These are phyloP conservation scores for Tolypocladium ovalisporum DNA, from an alignment of 2,329 filamentous ascomycete genomes.

Conservation along the genomic window DNA sequence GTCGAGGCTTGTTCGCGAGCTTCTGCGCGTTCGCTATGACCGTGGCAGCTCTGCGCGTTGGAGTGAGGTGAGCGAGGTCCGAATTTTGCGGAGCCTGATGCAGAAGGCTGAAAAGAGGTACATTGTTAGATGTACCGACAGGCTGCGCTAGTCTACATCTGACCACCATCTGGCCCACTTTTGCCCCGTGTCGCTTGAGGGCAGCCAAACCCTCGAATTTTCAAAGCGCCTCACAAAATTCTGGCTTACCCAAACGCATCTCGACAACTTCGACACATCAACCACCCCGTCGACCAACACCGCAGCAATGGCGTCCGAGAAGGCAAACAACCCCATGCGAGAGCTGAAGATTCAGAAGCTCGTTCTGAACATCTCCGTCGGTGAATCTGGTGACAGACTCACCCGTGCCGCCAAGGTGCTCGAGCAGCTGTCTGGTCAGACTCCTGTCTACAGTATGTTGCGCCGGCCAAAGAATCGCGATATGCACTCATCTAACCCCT, in stretches of 20 bases:
- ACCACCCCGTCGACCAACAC: conserved; percentile 23
- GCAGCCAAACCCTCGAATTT: conserved; percentile 31
- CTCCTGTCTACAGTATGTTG: conserved; percentile 91
- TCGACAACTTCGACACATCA: conserved; percentile 21
- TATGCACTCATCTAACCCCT: conserved; percentile 6
- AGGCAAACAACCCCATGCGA: conserved; percentile 96
- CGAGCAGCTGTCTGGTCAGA: conserved; percentile 99
- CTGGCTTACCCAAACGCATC: conserved; percentile 12
- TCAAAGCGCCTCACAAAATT: conserved; percentile 24
- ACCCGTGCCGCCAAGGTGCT: conserved; percentile 99
- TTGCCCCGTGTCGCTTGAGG: conserved; percentile 19
- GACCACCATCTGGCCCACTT: conserved; percentile 8
- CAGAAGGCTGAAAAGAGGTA: conserved; percentile 24
- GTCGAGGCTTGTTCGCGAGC: conserved; percentile 24
- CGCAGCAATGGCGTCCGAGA: conserved; percentile 54
- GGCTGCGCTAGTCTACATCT: conserved; percentile 13
- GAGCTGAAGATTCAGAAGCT: conserved; percentile 99
- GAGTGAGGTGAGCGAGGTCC: conserved; percentile 28
- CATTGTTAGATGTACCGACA: conserved; percentile 17
- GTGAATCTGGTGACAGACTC: conserved; percentile 99
- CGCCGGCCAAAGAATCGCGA: conserved; percentile 1
- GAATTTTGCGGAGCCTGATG: conserved; percentile 36
- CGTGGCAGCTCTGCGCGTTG: conserved; percentile 31
- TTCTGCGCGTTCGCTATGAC: conserved; percentile 27
- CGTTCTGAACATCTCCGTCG: conserved; percentile 98